Evolutionary conservation across 2,329 filamentous ascomycete species (phyloP), one percentile per base, ranked within the genome.

Genomic region (Chalara sp.): DNA sequence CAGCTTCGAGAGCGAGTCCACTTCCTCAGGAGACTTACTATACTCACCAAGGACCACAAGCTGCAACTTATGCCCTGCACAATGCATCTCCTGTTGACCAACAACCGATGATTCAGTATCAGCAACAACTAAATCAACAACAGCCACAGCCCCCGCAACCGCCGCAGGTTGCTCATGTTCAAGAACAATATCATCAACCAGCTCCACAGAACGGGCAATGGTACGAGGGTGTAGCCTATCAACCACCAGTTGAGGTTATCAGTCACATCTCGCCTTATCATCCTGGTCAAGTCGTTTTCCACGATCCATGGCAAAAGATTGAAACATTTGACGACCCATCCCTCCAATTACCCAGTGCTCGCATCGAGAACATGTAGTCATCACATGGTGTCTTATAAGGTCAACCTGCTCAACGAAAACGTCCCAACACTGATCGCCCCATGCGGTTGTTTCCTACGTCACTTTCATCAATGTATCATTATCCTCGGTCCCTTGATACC

Each of bases 271-370:
- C 75, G 55, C 58, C 79, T 5, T 74, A 76, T 10, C 67, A 72
- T 6, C 81, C 75, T 52, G 71, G 72, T 5, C 68, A 73, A 13
- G 8, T 37, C 35, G 69, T 67, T n/a, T 68, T 77, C 12, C 77
- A 76, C 56, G 76, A 79, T 56, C 66, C 76, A 1, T 83, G 78
- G 72, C 66, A 61, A 11, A 70, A 83, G 83, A 68, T 66, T 79
- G 29, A 79, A 82, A 57, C 46, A 56, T 1, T 80, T 73, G 51
- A 78, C 79, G 40, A 79, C 82, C 54, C 71, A 75, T 21, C 71
- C 74, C 7, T 74, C 82, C 79, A 80, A 64, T 71, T 83, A 65
- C 80, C 80, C 8, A 81, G 78, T 61, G 76, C 72, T 41, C 70
- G 80, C 47, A 75, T 83, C 55, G 77, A 80, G 57, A 75, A 68